Percentiles rank a stretch among this genome's conserved stretches.
phyloP scores from a whole-genome alignment of 2,329 filamentous ascomycete species.

The Sporothrix luriei region DNA sequence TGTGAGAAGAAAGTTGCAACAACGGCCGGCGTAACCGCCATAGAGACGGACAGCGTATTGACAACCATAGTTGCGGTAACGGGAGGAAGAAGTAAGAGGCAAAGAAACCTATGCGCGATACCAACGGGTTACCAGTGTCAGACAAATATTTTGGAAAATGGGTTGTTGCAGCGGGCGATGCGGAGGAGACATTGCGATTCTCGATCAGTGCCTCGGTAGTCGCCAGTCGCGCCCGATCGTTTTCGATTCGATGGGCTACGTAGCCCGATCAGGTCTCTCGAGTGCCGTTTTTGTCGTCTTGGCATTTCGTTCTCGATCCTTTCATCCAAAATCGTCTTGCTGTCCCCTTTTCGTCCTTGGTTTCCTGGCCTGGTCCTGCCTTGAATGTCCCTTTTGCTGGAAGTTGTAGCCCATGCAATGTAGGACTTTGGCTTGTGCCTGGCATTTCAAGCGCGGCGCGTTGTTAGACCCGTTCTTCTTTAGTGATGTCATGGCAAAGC shows the following conservation, averaged over 20 bases:
- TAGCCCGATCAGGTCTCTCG: neutral
- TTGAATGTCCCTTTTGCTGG: neutral
- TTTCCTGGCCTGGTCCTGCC: neutral
- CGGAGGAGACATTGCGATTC: conserved; percentile 2
- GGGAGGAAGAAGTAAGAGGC: neutral
- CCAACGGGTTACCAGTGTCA: neutral
- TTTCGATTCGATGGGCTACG: neutral
- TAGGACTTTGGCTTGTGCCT: neutral
- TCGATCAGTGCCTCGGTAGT: conserved; percentile 8
- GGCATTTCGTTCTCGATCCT: neutral
- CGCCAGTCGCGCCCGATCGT: neutral
- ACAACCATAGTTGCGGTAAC: conserved; percentile 44
- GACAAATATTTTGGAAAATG: conserved; percentile 1
- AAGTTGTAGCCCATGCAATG: neutral
- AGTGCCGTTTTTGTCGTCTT: neutral
- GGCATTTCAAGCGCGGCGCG: neutral
- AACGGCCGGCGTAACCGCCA: conserved; percentile 84
- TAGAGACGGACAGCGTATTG: conserved; percentile 77
- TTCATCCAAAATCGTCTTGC: neutral
- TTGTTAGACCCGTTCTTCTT: neutral
- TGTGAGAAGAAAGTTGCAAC: conserved; percentile 85
- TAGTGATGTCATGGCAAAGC: conserved; percentile 26
- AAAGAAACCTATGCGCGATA: neutral
- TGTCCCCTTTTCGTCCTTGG: neutral
- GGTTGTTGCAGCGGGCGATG: neutral